Conservation (phyloP, 352 stramenopile species). For the Globisporangium yorkense region DNA sequence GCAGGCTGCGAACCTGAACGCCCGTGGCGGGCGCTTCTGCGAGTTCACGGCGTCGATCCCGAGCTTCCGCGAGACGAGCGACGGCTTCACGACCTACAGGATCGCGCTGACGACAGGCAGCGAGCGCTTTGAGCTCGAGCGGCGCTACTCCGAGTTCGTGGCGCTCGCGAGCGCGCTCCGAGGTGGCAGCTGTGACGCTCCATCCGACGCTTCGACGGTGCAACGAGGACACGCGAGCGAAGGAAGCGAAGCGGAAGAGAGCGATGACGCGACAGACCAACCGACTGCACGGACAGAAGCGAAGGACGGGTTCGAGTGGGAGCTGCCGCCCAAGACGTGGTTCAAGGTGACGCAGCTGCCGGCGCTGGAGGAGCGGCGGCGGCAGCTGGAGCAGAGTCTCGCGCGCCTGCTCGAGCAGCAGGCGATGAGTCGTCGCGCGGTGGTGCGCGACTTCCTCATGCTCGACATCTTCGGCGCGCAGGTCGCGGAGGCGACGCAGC, state of each 20-base stretch:
- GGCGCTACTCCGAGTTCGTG: conserved; percentile 78
- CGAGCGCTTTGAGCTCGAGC: conserved; percentile 51
- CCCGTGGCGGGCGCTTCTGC: conserved; percentile 8
- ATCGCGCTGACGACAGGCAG: conserved; percentile 33
- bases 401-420: conserved; percentile 33
- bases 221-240: conserved; percentile 1
- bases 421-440: conserved; percentile 37
- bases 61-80: conserved; percentile 53
- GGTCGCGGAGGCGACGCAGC: conserved; percentile 54
- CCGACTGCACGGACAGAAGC: conserved; percentile 3
- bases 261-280: neutral
- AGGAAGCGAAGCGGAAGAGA: neutral
- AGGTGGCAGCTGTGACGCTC: neutral
- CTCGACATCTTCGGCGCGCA: conserved; percentile 74
- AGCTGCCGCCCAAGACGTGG: conserved; percentile 76
- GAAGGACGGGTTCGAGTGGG: conserved; percentile 33
- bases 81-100: conserved; percentile 63
- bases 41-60: conserved; percentile 52
- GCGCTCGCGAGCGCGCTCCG: conserved; percentile 42
- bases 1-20: neutral
- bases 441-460: conserved; percentile 75
- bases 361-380: conserved; percentile 57
- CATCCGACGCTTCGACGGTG: neutral
- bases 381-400: conserved; percentile 46
- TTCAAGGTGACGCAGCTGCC: conserved; percentile 59